Base-by-base conservation (phyloP, 306 rosid species). In the Canavalia gladiata region DNA sequence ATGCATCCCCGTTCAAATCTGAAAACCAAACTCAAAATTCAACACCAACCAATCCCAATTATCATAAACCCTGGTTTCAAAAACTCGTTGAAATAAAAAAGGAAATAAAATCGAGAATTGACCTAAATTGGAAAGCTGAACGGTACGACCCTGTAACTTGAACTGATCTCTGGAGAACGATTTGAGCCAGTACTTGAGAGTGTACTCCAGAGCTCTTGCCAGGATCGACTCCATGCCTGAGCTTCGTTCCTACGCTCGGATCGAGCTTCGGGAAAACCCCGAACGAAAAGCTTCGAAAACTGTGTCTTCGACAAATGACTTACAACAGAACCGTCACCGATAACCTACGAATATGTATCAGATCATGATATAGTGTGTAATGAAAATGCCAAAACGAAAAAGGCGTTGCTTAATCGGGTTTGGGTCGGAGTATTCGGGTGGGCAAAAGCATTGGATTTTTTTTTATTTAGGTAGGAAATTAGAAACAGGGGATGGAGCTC, bases 181-280 rank as follows among this genome's bases (percentile, higher is more conserved):
- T 80, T 91, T 95, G 79, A 95, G 87, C 99, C 99, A 95, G 79
- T 95, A 93, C 87, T 93, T 95, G 76, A 93, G 99, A 42, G 97
- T 95, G 82, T 90, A 95, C 89, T 95, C 99, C 67, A 95, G 74
- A 25, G 99, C 97, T 31, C 85, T 81, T 11, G 90, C 99, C 73
- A 95, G 54, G 73, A 95, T 90, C 33, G 99, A 90, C 91, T 95
- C 99, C 99, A 95, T 95, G 9, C 55, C 77, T 13, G 11, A 70
- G 54, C 41, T 75, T 46, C 51, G 74, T 59, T 8, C 63, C 7
- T 58, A 7, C 37, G 74, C 59, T 57, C 11, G 46, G 73, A 79
- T 71, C 25, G 12, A 52, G 12, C 78, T 50, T 49, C 41, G n/a
- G 50, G 12, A 2, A 11, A 0, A 65, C 39, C 39, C 76, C 6